These are phyloP conservation scores for Rhizophora mangle DNA, from an alignment of 345 rosid genomes.

Conservation along the genomic window DNA sequence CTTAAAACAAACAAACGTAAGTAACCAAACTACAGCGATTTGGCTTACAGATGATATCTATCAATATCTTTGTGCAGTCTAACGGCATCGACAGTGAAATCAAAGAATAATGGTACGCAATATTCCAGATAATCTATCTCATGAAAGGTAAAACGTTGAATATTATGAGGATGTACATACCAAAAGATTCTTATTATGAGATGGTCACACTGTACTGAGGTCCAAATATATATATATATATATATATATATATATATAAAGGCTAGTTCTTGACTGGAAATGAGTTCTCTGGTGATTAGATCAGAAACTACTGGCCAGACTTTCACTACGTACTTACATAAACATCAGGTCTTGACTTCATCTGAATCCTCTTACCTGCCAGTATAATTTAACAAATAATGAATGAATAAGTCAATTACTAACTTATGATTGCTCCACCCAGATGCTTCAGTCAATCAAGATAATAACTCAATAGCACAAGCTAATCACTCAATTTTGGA, in stretches of 20 bases:
- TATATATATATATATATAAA: too few relatives aligned
- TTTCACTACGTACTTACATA: conserved; percentile 5
- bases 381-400: conserved; percentile 9
- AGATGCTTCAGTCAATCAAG: too few relatives aligned
- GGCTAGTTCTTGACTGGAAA: background rate
- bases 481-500: too few relatives aligned
- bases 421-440: too few relatives aligned
- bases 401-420: too few relatives aligned
- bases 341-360: background rate
- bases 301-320: background rate
- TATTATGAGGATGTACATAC: background rate
- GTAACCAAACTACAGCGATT: too few relatives aligned
- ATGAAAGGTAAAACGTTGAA: background rate
- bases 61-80: too few relatives aligned
- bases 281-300: background rate
- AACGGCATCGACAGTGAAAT: too few relatives aligned
- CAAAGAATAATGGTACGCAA: too few relatives aligned
- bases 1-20: too few relatives aligned
- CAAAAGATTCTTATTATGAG: background rate
- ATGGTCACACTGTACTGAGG: background rate
- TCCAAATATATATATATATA: background rate
- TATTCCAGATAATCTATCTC: background rate
- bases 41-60: too few relatives aligned
- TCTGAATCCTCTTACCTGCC: conserved; percentile 18
- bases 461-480: too few relatives aligned